phyloP scores from a whole-genome alignment of 106 monocot species.

The Apostasia ramifera region DNA sequence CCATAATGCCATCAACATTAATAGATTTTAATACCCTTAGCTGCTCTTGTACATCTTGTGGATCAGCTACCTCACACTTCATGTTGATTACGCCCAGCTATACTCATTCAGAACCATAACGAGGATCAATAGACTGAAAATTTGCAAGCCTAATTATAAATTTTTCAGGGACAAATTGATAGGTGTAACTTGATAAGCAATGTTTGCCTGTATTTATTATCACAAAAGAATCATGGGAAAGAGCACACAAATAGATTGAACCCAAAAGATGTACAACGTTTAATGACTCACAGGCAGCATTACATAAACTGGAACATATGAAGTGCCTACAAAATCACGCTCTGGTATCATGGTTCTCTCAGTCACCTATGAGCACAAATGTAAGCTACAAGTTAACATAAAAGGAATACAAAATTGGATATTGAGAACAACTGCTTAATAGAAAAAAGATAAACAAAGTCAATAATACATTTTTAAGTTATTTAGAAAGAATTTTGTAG shows the following conservation, averaged over 20 bases:
- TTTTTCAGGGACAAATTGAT: background rate
- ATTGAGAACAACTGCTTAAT: too few species aligned
- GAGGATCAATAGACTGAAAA: background rate
- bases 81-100: conserved; percentile 69
- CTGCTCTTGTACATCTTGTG: conserved; percentile 55
- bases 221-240: background rate
- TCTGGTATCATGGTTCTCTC: conserved; percentile 24
- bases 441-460: too few species aligned
- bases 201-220: background rate
- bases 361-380: background rate
- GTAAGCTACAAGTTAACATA: too few species aligned
- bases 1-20: conserved; percentile 89
- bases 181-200: background rate
- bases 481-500: too few species aligned
- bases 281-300: conserved; percentile 72
- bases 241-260: background rate
- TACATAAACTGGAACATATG: conserved; percentile 83
- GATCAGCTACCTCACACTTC: conserved; percentile 78
- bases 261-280: background rate
- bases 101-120: conserved; percentile 1
- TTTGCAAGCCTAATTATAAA: background rate
- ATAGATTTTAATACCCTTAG: conserved; percentile 52
- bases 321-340: conserved; percentile 77
- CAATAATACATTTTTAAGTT: too few species aligned
- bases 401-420: too few species aligned